Conservation (phyloP, 1,284 basidiomycete species). For the Sanghuangporus baumii region DNA sequence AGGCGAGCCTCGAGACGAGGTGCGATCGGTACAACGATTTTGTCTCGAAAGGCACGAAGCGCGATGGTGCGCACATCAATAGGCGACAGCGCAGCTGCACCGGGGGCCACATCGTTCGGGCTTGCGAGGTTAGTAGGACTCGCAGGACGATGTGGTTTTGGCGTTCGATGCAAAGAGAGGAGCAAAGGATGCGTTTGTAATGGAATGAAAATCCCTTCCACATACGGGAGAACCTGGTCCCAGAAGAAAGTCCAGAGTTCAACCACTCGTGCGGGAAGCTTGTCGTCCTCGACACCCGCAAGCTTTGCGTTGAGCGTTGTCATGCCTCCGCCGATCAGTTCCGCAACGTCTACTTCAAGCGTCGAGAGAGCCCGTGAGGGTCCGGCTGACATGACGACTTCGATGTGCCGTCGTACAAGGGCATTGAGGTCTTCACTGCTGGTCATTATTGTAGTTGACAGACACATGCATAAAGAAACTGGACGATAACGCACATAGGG, state of each 20-base stretch:
- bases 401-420: conserved; percentile 74
- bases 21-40: conserved; percentile 63
- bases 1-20: conserved; percentile 45
- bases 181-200: conserved; percentile 70
- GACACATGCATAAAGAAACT: neutral
- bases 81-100: conserved; percentile 34
- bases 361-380: conserved; percentile 58
- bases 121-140: conserved; percentile 4
- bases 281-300: conserved; percentile 63
- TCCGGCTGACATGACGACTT: conserved; percentile 55
- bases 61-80: conserved; percentile 82
- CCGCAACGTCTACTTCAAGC: conserved; percentile 76
- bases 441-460: neutral
- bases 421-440: conserved; percentile 83
- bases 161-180: conserved; percentile 58
- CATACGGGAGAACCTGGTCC: conserved; percentile 85
- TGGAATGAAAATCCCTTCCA: conserved; percentile 79
- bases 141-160: conserved; percentile 32
- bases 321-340: conserved; percentile 85
- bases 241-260: conserved; percentile 95
- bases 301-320: conserved; percentile 87
- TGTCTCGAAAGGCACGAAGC: conserved; percentile 77
- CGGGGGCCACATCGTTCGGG: neutral
- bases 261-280: conserved; percentile 71
- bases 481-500: conserved; percentile 59